Percentiles rank a stretch among this genome's conserved stretches.
phyloP scores from a whole-genome alignment of 148 eudicot genomes.

The Polygonum aviculare region DNA sequence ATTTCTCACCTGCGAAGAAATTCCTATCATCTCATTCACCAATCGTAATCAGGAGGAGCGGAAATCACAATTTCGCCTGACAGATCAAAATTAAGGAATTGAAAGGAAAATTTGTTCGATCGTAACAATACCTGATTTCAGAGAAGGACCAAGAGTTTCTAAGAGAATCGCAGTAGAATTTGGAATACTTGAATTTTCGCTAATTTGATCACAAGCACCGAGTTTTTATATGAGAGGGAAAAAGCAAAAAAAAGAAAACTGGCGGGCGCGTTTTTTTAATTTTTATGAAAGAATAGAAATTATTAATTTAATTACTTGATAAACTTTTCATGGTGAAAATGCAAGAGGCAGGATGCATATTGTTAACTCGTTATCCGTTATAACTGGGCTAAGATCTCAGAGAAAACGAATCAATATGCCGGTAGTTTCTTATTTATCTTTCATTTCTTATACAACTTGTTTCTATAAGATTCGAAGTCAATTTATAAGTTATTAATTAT shows the following conservation, averaged over 20 bases:
- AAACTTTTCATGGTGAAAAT: background rate
- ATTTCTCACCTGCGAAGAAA: conserved; percentile 4
- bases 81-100: background rate
- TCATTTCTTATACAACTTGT: too few species aligned
- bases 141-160: background rate
- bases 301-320: background rate
- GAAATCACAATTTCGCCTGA: background rate
- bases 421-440: too few species aligned
- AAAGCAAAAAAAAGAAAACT: background rate
- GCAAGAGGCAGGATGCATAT: too few species aligned
- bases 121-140: background rate
- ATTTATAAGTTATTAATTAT: background rate
- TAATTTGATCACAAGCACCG: background rate
- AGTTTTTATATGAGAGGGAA: background rate
- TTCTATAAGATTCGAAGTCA: too few species aligned
- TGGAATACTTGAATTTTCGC: background rate
- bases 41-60: background rate
- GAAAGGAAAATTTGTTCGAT: background rate
- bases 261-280: background rate
- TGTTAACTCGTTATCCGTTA: too few species aligned
- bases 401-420: too few species aligned
- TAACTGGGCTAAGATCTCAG: too few species aligned
- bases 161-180: background rate
- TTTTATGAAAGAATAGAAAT: background rate
- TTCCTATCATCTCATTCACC: background rate